Conservation (phyloP, 768 basidiomycete genomes). For the Tremella fuciformis region DNA sequence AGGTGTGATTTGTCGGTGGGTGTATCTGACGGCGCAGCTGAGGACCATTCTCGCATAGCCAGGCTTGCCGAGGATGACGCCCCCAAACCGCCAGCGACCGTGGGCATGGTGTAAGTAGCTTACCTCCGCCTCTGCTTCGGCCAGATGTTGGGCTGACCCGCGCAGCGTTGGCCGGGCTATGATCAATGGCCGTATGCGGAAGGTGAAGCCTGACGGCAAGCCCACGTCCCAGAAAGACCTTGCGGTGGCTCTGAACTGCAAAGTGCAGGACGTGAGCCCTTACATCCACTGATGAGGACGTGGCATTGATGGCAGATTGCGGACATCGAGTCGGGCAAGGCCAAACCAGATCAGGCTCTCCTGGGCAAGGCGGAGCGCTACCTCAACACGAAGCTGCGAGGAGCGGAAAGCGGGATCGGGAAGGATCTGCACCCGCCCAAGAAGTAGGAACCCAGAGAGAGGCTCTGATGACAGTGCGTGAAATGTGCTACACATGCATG, state of each 20-base stretch:
- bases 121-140: conserved; percentile 37
- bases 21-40: conserved; percentile 57
- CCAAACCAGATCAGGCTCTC: conserved; percentile 80
- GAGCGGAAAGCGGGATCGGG: conserved; percentile 55
- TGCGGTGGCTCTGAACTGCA: conserved; percentile 90
- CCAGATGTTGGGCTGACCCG: not conserved
- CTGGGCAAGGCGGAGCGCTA: conserved; percentile 82
- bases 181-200: conserved; percentile 71
- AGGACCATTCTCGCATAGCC: conserved; percentile 88
- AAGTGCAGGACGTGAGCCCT: conserved; percentile 57
- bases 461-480: not conserved
- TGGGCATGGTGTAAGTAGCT: conserved; percentile 53
- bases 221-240: conserved; percentile 82
- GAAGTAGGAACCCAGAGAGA: conserved; percentile 26
- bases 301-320: conserved; percentile 33
- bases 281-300: not conserved
- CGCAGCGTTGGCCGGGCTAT: conserved; percentile 63
- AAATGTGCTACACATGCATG: too few relatives aligned
- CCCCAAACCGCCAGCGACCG: conserved; percentile 83
- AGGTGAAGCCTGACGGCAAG: conserved; percentile 56
- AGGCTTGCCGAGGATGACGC: conserved; percentile 95
- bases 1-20: not conserved
- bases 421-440: conserved; percentile 47
- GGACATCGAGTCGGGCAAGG: conserved; percentile 84
- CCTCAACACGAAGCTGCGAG: conserved; percentile 84